Conservation (phyloP, 2,329 filamentous ascomycete genomes). For the Cadophora sp. region DNA sequence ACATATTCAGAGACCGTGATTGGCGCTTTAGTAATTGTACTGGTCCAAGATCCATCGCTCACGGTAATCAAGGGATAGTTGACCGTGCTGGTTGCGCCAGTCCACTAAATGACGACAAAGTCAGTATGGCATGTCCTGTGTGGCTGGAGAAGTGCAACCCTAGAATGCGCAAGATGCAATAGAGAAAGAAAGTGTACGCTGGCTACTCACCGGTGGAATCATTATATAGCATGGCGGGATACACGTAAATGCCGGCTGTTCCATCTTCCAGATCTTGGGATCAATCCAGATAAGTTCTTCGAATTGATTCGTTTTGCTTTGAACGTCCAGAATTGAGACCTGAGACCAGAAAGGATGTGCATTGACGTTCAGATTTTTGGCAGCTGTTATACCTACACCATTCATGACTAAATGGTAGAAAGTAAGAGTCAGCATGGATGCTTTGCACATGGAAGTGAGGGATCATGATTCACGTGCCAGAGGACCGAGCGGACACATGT, state of each 20-base stretch:
- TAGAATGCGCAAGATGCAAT: no score
- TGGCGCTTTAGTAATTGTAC: neutral
- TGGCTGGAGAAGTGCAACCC: no score
- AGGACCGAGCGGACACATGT: no score
- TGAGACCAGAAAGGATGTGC: constrained; percentile 44
- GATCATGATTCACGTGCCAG: no score
- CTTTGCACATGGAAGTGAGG: no score
- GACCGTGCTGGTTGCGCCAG: neutral
- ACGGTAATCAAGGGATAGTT: neutral
- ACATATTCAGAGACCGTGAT: neutral
- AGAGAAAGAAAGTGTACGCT: no score
- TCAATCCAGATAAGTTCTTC: neutral
- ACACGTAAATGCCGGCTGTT: neutral
- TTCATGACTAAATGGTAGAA: no score
- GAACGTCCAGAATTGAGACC: constrained; percentile 19
- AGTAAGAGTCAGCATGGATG: no score
- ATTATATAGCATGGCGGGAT: neutral
- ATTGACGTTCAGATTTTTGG: constrained; percentile 43
- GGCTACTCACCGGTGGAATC: no score
- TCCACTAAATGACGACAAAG: no score
- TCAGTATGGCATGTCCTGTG: no score
- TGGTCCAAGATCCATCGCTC: neutral
- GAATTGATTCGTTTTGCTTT: neutral
- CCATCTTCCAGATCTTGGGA: neutral
- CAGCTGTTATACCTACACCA: constrained; percentile 39